Conservation (phyloP, 2,329 filamentous ascomycete species). For the Penicillium sp. region DNA sequence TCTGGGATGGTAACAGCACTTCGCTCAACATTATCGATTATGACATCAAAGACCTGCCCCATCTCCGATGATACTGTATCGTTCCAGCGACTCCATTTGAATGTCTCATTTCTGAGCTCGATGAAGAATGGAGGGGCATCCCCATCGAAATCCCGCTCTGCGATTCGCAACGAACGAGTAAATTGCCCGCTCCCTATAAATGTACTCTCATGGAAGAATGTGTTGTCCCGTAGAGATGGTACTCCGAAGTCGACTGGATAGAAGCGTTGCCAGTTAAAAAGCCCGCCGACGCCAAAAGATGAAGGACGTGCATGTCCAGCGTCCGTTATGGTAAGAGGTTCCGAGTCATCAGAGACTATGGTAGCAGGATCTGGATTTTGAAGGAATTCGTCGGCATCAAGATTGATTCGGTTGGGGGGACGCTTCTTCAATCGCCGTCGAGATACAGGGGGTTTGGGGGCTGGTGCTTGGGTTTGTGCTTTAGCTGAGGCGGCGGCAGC, state of each 20-base stretch:
- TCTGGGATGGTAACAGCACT: conserved; percentile 3
- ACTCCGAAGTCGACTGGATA: conserved; percentile 58
- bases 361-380: conserved; percentile 45
- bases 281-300: conserved; percentile 38
- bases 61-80: conserved; percentile 54
- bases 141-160: conserved; percentile 46
- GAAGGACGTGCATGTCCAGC: conserved; percentile 1
- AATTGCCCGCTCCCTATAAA: conserved; percentile 61
- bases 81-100: conserved; percentile 56
- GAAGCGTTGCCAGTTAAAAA: conserved; percentile 50
- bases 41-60: conserved; percentile 35
- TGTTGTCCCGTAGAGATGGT: conserved; percentile 50
- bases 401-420: conserved; percentile 48
- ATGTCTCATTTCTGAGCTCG: conserved; percentile 31
- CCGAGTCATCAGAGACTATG: conserved; percentile 24
- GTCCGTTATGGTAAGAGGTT: conserved; percentile 2
- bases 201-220: conserved; percentile 57
- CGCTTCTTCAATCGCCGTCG: conserved; percentile 38
- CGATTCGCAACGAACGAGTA: conserved; percentile 44
- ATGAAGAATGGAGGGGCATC: conserved; percentile 43
- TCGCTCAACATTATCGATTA: conserved; percentile 29
- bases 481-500: neutral
- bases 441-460: conserved; percentile 6
- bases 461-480: neutral
- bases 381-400: conserved; percentile 40